These are phyloP conservation scores for Sordariomycetes sp. DNA, from an alignment of 2,329 filamentous ascomycete species.

Conservation along the genomic window DNA sequence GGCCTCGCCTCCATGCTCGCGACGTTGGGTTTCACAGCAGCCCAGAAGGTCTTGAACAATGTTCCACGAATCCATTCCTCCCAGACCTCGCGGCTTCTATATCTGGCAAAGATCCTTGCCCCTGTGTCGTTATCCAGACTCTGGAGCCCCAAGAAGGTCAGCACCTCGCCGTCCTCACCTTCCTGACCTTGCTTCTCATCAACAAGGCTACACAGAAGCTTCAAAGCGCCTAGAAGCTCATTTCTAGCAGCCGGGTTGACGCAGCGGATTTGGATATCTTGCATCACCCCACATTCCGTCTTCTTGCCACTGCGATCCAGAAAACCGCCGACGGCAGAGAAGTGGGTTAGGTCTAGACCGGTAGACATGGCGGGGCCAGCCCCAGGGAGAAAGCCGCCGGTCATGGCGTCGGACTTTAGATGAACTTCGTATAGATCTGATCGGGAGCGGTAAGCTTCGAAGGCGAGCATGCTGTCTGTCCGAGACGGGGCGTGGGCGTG, in stretches of 20 bases:
- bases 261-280: constrained; percentile 11
- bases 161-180: constrained; percentile 8
- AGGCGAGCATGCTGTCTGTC: constrained; percentile 13
- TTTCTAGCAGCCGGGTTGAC: constrained; percentile 5
- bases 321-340: constrained; percentile 11
- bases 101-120: constrained; percentile 12
- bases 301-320: constrained; percentile 9
- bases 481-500: constrained; percentile 10
- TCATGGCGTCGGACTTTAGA: constrained; percentile 11
- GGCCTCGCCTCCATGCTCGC: constrained; percentile 10
- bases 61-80: constrained; percentile 9
- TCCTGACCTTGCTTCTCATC: constrained; percentile 7
- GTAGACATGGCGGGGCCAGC: constrained; percentile 12
- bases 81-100: constrained; percentile 11
- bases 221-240: constrained; percentile 8
- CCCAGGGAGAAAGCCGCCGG: constrained; percentile 9
- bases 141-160: constrained; percentile 12
- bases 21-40: constrained; percentile 9
- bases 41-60: constrained; percentile 11
- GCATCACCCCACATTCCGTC: constrained; percentile 13
- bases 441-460: constrained; percentile 11
- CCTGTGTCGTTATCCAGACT: constrained; percentile 12
- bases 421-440: constrained; percentile 13
- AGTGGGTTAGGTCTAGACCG: constrained; percentile 13
- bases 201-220: constrained; percentile 9